Conservation (phyloP, 108 stramenopile species). For the Cylindrotheca fusiformis region DNA sequence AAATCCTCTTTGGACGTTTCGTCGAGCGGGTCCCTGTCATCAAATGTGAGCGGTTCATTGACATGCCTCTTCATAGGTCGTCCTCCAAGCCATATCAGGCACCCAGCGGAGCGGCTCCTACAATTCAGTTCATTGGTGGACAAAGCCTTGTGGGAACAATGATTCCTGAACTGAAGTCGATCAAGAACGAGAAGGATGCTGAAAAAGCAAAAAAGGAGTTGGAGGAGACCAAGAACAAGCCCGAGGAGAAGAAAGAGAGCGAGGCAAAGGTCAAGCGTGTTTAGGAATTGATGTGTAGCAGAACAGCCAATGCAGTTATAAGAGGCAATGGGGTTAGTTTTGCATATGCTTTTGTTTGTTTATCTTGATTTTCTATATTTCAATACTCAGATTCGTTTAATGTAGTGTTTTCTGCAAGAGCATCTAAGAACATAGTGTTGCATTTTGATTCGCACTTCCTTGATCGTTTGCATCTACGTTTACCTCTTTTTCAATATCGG, state of each 20-base stretch:
- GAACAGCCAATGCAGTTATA: background rate
- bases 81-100: constrained; percentile 47
- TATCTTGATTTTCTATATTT: no score
- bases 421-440: no score
- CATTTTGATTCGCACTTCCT: no score
- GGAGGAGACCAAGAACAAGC: background rate
- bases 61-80: constrained; percentile 64
- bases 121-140: constrained; percentile 77
- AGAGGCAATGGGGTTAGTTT: no score
- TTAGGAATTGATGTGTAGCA: background rate
- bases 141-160: constrained; percentile 69
- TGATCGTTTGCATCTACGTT: no score
- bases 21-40: constrained; percentile 59
- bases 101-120: constrained; percentile 49
- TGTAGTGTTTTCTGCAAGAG: no score
- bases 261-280: background rate
- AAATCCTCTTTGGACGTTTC: constrained; percentile 70
- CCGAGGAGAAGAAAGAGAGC: no score
- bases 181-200: background rate
- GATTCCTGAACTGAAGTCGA: constrained; percentile 50
- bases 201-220: background rate
- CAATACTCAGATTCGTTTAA: no score
- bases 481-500: no score
- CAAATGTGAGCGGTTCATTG: constrained; percentile 62
- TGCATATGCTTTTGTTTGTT: no score